Evolutionary conservation across 2,329 filamentous ascomycete genomes (phyloP).

Genomic region (Aureobasidium lini): DNA sequence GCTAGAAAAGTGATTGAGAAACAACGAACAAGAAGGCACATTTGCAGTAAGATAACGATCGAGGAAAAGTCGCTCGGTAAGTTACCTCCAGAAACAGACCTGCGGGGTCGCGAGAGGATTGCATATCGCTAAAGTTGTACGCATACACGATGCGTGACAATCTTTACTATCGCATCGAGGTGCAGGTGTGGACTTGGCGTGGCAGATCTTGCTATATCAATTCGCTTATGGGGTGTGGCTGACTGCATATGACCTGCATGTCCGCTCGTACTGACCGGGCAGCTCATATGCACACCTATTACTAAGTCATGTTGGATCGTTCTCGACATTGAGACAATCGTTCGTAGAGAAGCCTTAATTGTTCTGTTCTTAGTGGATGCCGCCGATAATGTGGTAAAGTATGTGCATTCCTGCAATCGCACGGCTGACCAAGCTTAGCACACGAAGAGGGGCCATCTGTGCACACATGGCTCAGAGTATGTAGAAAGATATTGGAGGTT

Average conservation of each 20-base stretch:
- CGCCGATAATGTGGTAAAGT: too few species aligned
- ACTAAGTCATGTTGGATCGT: too few species aligned
- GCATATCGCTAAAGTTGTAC: not conserved
- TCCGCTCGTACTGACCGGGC: not conserved
- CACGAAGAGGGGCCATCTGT: too few species aligned
- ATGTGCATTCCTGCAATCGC: too few species aligned
- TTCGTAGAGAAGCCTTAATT: too few species aligned
- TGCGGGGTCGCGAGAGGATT: not conserved
- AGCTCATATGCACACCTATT: too few species aligned
- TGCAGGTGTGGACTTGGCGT: constrained; percentile 3
- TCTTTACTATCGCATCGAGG: not conserved
- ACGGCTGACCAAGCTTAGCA: too few species aligned
- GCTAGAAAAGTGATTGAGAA: not conserved
- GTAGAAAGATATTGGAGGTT: too few species aligned
- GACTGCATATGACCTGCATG: not conserved
- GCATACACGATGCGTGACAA: not conserved
- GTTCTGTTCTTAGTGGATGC: too few species aligned
- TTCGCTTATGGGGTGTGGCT: not conserved
- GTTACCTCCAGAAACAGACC: not conserved
- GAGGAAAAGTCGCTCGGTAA: not conserved
- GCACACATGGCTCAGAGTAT: too few species aligned
- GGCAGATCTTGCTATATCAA: not conserved
- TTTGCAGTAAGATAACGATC: not conserved
- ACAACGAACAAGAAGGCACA: not conserved
- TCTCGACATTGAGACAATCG: too few species aligned